phyloP scores from a whole-genome alignment of 257 asterid genomes.

The Nicotiana knightiana region DNA sequence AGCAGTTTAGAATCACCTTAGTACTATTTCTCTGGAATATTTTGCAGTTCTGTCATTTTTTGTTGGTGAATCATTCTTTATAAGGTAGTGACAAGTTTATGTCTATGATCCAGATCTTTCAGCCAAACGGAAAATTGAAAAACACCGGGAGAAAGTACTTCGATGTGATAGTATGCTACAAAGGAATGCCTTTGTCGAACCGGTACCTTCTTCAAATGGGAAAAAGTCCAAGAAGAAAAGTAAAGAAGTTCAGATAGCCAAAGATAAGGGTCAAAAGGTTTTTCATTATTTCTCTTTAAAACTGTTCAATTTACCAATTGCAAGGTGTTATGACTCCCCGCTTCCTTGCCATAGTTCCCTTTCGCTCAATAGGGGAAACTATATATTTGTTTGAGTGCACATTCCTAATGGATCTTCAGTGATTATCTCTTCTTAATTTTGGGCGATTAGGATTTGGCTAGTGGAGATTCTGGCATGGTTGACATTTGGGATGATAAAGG shows the following conservation, averaged over 20 bases:
- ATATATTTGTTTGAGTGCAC: background rate
- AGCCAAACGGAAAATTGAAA: constrained; percentile 78
- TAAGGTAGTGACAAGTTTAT: background rate
- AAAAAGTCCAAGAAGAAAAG: constrained; percentile 47
- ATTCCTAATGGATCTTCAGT: background rate
- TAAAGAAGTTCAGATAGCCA: constrained; percentile 30
- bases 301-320: background rate
- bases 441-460: constrained; percentile 36
- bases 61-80: background rate
- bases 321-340: background rate
- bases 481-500: constrained; percentile 72
- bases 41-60: background rate
- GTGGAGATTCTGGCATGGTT: constrained; percentile 33
- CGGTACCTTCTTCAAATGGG: constrained; percentile 65
- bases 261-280: constrained; percentile 37
- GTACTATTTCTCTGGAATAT: background rate
- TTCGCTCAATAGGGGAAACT: background rate
- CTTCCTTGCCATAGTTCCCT: background rate
- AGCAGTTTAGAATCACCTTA: background rate
- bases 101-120: constrained; percentile 54
- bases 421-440: background rate
- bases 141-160: constrained; percentile 65
- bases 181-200: constrained; percentile 65
- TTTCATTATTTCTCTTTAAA: constrained; percentile 3
- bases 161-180: constrained; percentile 71